Conservation (phyloP, 352 stramenopile species). For the Globisporangium irregulare region DNA sequence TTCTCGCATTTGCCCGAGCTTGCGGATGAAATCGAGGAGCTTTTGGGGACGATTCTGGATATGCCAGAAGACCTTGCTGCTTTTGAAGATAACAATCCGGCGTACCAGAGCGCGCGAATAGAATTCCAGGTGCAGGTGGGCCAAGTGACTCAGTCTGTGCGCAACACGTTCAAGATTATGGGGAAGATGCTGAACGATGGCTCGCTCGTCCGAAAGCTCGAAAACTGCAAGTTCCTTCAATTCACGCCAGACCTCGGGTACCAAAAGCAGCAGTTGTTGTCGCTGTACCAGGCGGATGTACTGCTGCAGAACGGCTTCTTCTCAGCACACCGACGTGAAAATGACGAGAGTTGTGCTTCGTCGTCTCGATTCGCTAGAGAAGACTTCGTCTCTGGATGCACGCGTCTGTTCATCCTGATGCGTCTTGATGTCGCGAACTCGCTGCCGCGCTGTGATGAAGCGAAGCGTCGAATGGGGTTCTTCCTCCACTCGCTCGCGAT, state of each 20-base stretch:
- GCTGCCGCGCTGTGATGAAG: conserved; percentile 77
- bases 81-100: conserved; percentile 37
- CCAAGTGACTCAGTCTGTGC: conserved; percentile 55
- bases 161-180: conserved; percentile 38
- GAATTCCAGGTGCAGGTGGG: conserved; percentile 71
- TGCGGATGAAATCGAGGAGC: conserved; percentile 64
- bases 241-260: conserved; percentile 53
- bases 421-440: conserved; percentile 64
- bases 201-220: conserved; percentile 41
- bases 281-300: conserved; percentile 66
- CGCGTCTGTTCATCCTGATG: conserved; percentile 79
- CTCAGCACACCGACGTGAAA: conserved; percentile 31
- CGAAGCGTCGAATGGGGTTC: conserved; percentile 83
- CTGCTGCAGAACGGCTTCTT: conserved; percentile 55
- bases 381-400: conserved; percentile 75
- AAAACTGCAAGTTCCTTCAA: conserved; percentile 60
- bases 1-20: conserved; percentile 57
- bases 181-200: conserved; percentile 62
- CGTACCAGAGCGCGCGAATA: conserved; percentile 44
- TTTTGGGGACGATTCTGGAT: conserved; percentile 74
- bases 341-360: conserved; percentile 28
- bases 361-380: conserved; percentile 45
- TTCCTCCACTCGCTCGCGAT: conserved; percentile 85
- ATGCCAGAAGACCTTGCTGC: conserved; percentile 68
- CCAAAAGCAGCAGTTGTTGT: conserved; percentile 67